These are phyloP conservation scores for Bipolaris bicolor DNA, from an alignment of 2,329 filamentous ascomycete species.

Conservation along the genomic window DNA sequence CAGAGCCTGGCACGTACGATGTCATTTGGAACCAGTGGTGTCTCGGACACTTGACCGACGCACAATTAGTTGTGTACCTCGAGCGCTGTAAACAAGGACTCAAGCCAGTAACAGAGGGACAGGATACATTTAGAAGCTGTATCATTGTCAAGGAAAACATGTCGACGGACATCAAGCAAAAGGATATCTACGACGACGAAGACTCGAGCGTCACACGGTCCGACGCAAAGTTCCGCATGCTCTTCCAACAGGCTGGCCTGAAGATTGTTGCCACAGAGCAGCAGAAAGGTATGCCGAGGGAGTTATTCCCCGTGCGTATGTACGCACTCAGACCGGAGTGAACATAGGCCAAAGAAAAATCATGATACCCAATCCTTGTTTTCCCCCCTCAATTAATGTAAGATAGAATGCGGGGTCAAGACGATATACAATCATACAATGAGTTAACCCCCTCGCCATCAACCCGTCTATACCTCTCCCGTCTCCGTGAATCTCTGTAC, in stretches of 20 bases:
- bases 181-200: constrained; percentile 74
- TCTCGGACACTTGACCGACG: constrained; percentile 78
- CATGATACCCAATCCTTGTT: constrained; percentile 9
- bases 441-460: neutral
- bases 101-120: constrained; percentile 33
- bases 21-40: constrained; percentile 94
- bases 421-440: neutral
- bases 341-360: neutral
- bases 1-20: constrained; percentile 64
- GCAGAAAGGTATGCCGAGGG: constrained; percentile 68
- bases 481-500: constrained; percentile 35
- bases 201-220: constrained; percentile 81
- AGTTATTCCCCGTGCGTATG: constrained; percentile 74
- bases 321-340: constrained; percentile 73
- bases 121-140: constrained; percentile 53
- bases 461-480: constrained; percentile 21
- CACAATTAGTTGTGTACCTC: constrained; percentile 72
- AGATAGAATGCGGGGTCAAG: neutral
- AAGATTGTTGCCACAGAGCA: constrained; percentile 55
- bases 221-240: constrained; percentile 70
- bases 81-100: constrained; percentile 63
- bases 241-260: constrained; percentile 75
- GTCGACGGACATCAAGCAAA: constrained; percentile 56
- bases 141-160: constrained; percentile 85
- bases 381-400: neutral